These are phyloP conservation scores for Syzygium oleosum DNA, from an alignment of 345 rosid genomes.

Conservation along the genomic window DNA sequence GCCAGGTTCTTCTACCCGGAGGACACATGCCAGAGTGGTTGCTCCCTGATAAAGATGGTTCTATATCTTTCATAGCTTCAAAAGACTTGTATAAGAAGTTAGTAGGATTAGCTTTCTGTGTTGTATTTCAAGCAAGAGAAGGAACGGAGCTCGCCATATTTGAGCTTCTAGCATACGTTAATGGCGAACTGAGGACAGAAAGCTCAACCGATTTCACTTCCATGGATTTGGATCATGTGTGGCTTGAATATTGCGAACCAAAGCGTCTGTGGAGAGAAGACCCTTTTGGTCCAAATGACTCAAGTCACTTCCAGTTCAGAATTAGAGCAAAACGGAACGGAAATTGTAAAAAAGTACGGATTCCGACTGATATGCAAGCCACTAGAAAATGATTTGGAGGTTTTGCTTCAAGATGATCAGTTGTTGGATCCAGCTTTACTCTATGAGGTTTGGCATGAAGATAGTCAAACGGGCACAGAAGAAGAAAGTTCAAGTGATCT, in stretches of 20 bases:
- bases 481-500: neutral
- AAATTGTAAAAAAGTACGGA: neutral
- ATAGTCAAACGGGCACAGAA: rapidly evolving
- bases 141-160: rapidly evolving
- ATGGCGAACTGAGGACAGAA: neutral
- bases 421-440: neutral
- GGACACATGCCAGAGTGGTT: neutral
- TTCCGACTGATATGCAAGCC: neutral
- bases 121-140: neutral
- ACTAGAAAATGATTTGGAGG: too few species aligned
- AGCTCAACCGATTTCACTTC: neutral
- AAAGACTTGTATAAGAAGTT: neutral
- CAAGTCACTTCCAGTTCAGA: neutral
- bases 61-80: neutral
- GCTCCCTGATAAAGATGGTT: neutral
- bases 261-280: rapidly evolving
- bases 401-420: neutral
- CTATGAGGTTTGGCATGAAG: rapidly evolving
- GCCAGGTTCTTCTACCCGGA: neutral
- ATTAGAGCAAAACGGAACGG: rapidly evolving
- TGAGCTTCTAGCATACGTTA: rapidly evolving
- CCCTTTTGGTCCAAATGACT: neutral
- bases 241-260: rapidly evolving
- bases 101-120: rapidly evolving
- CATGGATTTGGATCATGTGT: neutral